Conservation (phyloP, 306 rosid species). For the Prosopis cineraria region DNA sequence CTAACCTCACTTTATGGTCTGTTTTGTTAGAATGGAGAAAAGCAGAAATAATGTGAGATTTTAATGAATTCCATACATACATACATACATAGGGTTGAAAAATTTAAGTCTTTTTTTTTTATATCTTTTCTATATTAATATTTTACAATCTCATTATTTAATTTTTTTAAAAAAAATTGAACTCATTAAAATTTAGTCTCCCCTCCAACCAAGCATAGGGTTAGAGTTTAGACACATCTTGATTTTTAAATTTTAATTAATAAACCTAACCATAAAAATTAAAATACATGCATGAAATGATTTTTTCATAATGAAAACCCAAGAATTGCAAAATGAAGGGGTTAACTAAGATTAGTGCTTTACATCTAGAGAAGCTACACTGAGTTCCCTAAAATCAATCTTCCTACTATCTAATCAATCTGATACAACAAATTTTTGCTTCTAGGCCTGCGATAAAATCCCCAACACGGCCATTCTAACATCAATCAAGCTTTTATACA, state of each 20-base stretch:
- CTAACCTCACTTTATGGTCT: no score
- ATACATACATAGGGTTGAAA: no score
- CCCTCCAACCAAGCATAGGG: no score
- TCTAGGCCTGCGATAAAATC: slow-evolving; percentile 48
- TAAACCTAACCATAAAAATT: background rate
- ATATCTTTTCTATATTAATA: no score
- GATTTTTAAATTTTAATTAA: background rate
- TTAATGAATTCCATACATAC: no score
- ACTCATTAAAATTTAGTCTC: no score
- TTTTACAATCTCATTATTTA: no score
- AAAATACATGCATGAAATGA: background rate
- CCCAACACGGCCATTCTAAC: slow-evolving; percentile 56
- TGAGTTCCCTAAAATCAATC: slow-evolving; percentile 23
- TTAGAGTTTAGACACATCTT: no score
- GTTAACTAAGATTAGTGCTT: slow-evolving; percentile 2
- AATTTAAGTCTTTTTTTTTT: no score
- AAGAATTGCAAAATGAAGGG: background rate
- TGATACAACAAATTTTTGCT: background rate
- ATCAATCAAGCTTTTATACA: slow-evolving; percentile 54
- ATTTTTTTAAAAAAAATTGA: no score
- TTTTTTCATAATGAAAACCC: background rate
- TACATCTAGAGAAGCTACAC: slow-evolving; percentile 23
- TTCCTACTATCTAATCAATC: slow-evolving; percentile 26
- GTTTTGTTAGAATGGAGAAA: no score
- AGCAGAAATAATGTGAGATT: no score